These are phyloP conservation scores for Monilinia polystroma DNA, from an alignment of 2,329 filamentous ascomycete species.

Conservation along the genomic window DNA sequence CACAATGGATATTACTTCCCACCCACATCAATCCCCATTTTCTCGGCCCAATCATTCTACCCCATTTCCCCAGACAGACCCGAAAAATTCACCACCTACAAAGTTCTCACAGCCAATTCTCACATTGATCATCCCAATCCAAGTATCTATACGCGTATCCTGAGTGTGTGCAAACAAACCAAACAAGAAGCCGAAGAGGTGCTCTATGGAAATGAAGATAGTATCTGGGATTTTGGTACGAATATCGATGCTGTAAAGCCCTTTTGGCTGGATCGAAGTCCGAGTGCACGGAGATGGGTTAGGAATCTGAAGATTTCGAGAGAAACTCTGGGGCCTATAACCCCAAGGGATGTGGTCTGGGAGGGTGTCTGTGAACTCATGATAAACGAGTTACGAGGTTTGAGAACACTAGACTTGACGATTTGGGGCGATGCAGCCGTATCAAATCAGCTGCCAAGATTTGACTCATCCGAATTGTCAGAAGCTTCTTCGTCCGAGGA, in stretches of 20 bases:
- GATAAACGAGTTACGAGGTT: constrained; percentile 6
- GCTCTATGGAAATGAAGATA: constrained; percentile 30
- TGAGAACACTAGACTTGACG: constrained; percentile 32
- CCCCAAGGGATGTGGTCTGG: constrained; percentile 28
- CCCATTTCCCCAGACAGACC: constrained; percentile 26
- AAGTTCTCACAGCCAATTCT: constrained; percentile 33
- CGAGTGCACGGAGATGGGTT: constrained; percentile 26
- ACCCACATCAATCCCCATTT: constrained; percentile 24
- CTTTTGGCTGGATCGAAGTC: constrained; percentile 32
- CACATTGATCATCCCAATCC: constrained; percentile 23
- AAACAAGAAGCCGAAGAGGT: constrained; percentile 32
- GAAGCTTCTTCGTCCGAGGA: not conserved
- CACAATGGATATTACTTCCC: constrained; percentile 36
- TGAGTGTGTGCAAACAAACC: constrained; percentile 29
- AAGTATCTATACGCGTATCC: constrained; percentile 28
- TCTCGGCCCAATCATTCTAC: constrained; percentile 31
- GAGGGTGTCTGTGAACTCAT: constrained; percentile 25
- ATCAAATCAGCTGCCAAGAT: not conserved
- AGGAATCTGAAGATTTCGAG: constrained; percentile 31
- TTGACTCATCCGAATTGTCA: not conserved
- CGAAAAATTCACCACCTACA: constrained; percentile 33
- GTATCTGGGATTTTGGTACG: constrained; percentile 34
- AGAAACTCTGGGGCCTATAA: constrained; percentile 25
- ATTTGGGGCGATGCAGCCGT: constrained; percentile 29
- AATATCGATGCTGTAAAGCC: constrained; percentile 30